Base-by-base conservation (phyloP, 257 asterid genomes). In the Solanum verrucosum region DNA sequence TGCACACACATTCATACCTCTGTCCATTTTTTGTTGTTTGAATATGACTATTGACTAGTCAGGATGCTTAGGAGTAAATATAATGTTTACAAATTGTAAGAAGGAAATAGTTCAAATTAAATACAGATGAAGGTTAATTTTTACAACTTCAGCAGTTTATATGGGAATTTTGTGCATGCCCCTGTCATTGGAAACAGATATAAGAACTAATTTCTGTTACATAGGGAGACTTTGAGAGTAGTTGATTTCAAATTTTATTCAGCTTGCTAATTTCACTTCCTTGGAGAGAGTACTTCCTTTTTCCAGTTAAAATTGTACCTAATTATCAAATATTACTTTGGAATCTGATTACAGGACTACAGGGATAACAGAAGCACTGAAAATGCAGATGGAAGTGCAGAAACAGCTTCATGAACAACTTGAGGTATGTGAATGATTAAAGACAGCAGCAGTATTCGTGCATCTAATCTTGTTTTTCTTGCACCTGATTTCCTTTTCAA, bases 381-480 rank as follows among this genome's bases (percentile, higher is more conserved):
- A 94, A 88, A 72, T 96, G 85, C 98, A 96, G 91, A 93, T 96
- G 95, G 98, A 96, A 89, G 98, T 96, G 23, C 98, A 96, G 94
- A 96, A 96, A 90, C 96, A 94, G 90, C 96, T 96, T 86, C 98
- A 96, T 21, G 98, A 96, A 89, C 98, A 96, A 90, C 98, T 96
- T 42, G 98, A 96, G 98, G 98, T 96, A 93, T 33, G 84, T 88
- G 38, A 84, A 84, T 87, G 46, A 25, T 84, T 73, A 63, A 67
- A 20, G 16, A 81, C 37, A 9, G 46, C 83, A 16, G 33, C 34
- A 10, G 67, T 60, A 84, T 42, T 12, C 63, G 9, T 49, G 37
- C 73, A 40, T 21, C 35, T 60, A 82, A 84, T 74, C 49, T 49
- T 84, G 9, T 14, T 82, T 52, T 44, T 34, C 27, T 87, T 34